Percentiles rank a stretch among this genome's conserved stretches.
These are phyloP conservation scores for Mesotaenium endlicherianum DNA, from an alignment of 139 green algal species.

Conservation along the genomic window DNA sequence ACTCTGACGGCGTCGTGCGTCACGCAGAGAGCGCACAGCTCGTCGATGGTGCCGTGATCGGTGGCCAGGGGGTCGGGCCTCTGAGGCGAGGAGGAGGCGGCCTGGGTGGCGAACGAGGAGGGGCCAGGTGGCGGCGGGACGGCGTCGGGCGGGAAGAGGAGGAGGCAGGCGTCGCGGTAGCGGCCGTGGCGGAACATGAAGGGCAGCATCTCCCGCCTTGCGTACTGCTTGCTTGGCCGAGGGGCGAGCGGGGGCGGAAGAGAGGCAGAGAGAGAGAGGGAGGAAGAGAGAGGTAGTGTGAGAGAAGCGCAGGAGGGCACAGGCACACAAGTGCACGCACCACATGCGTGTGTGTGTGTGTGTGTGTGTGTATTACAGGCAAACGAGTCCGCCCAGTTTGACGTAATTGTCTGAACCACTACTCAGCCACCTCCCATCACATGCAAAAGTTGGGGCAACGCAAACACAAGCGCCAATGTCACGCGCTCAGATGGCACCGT, in stretches of 20 bases:
- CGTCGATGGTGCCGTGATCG: slow-evolving; percentile 33
- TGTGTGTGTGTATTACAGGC: no score
- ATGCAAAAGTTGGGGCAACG: no score
- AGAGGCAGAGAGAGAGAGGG: background rate
- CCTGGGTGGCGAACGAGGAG: slow-evolving; percentile 3
- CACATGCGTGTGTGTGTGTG: no score
- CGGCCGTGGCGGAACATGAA: slow-evolving; percentile 49
- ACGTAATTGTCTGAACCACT: no score
- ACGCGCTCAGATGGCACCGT: no score
- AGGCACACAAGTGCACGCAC: no score
- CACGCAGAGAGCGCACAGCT: slow-evolving; percentile 39
- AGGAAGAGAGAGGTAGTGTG: background rate
- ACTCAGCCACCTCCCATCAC: no score
- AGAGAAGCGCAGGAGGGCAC: no score
- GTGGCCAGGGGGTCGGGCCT: slow-evolving; percentile 9
- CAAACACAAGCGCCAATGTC: no score
- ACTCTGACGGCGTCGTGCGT: slow-evolving; percentile 11
- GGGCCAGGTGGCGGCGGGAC: slow-evolving; percentile 12
- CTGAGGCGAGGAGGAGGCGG: slow-evolving; percentile 6
- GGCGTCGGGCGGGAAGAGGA: slow-evolving; percentile 26
- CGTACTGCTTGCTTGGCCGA: slow-evolving; percentile 23
- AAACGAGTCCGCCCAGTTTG: no score
- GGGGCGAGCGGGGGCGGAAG: background rate
- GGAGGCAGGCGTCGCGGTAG: slow-evolving; percentile 34
- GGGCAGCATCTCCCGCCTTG: slow-evolving; percentile 18